Evolutionary conservation across 2,329 filamentous ascomycete genomes (phyloP), one percentile per base, ranked within the genome.

Genomic region (Reticulascus tulasneorum): DNA sequence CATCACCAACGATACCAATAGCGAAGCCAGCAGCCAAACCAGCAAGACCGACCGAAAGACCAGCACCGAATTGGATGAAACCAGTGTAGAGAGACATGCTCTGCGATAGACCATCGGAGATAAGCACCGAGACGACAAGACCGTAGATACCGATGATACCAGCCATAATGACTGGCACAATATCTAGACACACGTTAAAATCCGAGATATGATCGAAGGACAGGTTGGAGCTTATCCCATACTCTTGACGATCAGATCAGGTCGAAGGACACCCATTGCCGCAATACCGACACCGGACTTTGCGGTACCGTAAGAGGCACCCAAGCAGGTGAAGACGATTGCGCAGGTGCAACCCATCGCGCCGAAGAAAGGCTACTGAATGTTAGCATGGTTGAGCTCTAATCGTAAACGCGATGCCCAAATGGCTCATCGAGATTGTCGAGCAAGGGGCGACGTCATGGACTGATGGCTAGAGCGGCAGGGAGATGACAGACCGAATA

Each of bases 121-220:
- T 88, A 57, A 93, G 70, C 63, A 93, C 86, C 13, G 86, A 90
- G 44, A 91, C 86, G 68, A 93, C 86, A 49, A 93, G 78, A 56
- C 86, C 86, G 73, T 93, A 98, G 67, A 98, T 97, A 85, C 88
- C 93, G 71, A 98, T 97, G 70, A 98, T 98, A 97, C 93, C 93
- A 77, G 93, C 93, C 93, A 98, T 98, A 82, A 98, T 95, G 69
- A 97, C 93, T 64, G 93, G 93, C 49, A 97, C 91, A 67, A 97
- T 96, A 79, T 96, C 91, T 97, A n/a, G n/a, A n/a, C n/a, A n/a
- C n/a, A n/a, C n/a, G n/a, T n/a, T n/a, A n/a, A n/a, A n/a, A n/a
- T 32, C 37, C 37, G 35, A 21, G 25, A 12, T 44, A 28, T 44
- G 44, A 21, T 28, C 21, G 16, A 18, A n/a, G n/a, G n/a, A n/a